phyloP scores from a whole-genome alignment of 345 rosid species.

The Linum tenue region DNA sequence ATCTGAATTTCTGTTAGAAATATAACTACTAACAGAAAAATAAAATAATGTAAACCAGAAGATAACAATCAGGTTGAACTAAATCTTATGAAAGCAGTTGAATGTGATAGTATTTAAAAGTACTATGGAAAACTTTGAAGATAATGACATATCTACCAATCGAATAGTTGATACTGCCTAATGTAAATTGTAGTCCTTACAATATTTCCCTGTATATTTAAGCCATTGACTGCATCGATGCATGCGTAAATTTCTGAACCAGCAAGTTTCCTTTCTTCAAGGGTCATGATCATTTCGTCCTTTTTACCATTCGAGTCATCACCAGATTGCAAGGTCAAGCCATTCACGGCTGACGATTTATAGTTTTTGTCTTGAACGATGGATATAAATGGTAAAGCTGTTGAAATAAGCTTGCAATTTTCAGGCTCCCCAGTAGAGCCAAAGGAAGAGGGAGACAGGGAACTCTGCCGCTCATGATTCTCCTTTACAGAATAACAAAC shows the following conservation, averaged over 20 bases:
- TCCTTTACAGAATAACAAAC: conserved; percentile 16
- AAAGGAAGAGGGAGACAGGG: conserved; percentile 11
- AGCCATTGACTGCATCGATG: conserved; percentile 11
- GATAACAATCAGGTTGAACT: not conserved
- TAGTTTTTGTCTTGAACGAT: conserved; percentile 11
- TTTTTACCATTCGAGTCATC: conserved; percentile 7
- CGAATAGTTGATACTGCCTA: not conserved
- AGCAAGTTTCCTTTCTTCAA: conserved; percentile 17
- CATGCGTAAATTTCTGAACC: conserved; percentile 16
- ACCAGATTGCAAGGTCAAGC: conserved; percentile 11
- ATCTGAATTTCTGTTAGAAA: conserved; percentile 36
- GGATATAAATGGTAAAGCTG: conserved; percentile 18
- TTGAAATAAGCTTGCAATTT: conserved; percentile 12
- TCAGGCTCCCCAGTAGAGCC: conserved; percentile 21
- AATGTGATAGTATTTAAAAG: not conserved
- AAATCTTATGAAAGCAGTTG: not conserved
- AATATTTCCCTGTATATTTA: conserved; percentile 25
- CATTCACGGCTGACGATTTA: conserved; percentile 17
- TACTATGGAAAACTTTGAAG: conserved; percentile 4
- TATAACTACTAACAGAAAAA: conserved; percentile 15
- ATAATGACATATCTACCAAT: conserved; percentile 3
- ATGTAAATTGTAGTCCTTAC: conserved; percentile 13
- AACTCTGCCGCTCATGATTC: conserved; percentile 18
- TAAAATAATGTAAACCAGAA: conserved; percentile 1
- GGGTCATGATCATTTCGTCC: conserved; percentile 12